Conservation (phyloP, 306 rosid genomes). For the Oemleria cerasiformis region DNA sequence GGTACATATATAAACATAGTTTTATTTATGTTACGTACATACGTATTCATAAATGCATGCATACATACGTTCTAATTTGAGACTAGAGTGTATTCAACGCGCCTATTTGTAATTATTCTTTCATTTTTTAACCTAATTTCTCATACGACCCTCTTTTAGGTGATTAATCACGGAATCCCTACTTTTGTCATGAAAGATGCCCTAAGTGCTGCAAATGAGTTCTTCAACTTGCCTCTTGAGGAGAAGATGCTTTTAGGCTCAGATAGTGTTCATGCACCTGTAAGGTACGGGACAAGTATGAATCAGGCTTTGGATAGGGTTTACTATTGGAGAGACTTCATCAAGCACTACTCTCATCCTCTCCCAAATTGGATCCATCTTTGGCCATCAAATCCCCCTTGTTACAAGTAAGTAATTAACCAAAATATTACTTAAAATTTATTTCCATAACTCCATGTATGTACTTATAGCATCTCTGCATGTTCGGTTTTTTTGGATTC, state of each 20-base stretch:
- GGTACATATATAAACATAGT: conserved; percentile 17
- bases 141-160: too few relatives aligned
- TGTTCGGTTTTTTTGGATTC: not conserved
- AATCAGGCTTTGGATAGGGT: conserved; percentile 42
- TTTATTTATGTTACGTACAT: too few relatives aligned
- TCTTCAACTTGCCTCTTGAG: conserved; percentile 46
- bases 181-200: conserved; percentile 28
- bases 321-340: conserved; percentile 58
- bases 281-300: conserved; percentile 54
- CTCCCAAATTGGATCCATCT: conserved; percentile 45
- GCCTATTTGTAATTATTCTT: too few relatives aligned
- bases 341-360: conserved; percentile 56
- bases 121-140: too few relatives aligned
- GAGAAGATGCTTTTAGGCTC: conserved; percentile 46
- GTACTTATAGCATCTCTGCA: not conserved
- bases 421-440: too few relatives aligned
- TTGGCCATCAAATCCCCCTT: conserved; percentile 57
- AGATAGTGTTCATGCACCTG: conserved; percentile 42
- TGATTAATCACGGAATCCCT: conserved; percentile 52
- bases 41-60: too few relatives aligned
- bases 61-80: too few relatives aligned
- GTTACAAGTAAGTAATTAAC: conserved; percentile 33
- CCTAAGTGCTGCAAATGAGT: conserved; percentile 34
- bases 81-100: too few relatives aligned
- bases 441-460: not conserved